phyloP scores from a whole-genome alignment of 2,329 filamentous ascomycete species.

The Talaromyces sp. region DNA sequence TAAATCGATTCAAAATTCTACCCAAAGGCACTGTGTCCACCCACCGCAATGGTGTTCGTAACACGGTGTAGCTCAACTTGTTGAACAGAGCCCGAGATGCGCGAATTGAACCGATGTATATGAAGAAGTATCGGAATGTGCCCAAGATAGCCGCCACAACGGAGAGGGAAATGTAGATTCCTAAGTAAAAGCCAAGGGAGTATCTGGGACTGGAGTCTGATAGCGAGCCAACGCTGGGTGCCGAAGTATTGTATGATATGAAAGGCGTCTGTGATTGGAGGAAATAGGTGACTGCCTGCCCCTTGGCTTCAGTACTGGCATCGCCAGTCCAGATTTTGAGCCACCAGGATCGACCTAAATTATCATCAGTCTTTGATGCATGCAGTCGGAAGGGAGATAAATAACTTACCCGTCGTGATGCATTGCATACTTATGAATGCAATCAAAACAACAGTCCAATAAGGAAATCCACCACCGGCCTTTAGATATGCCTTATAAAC shows the following conservation, averaged over 20 bases:
- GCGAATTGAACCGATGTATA: slow-evolving; percentile 62
- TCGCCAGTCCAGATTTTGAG: slow-evolving; percentile 46
- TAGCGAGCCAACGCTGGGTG: not conserved
- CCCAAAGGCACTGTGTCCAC: slow-evolving; percentile 76
- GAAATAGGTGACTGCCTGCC: slow-evolving; percentile 15
- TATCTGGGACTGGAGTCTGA: slow-evolving; percentile 3
- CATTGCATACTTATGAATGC: slow-evolving; percentile 53
- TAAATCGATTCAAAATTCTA: slow-evolving; percentile 73
- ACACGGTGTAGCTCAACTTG: slow-evolving; percentile 62
- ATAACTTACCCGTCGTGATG: slow-evolving; percentile 21
- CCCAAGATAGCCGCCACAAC: slow-evolving; percentile 56
- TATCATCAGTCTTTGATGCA: slow-evolving; percentile 14
- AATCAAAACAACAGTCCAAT: slow-evolving; percentile 49
- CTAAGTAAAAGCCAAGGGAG: slow-evolving; percentile 65
- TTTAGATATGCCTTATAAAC: slow-evolving; percentile 68
- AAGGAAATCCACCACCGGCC: slow-evolving; percentile 60
- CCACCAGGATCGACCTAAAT: slow-evolving; percentile 42
- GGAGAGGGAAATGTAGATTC: slow-evolving; percentile 63
- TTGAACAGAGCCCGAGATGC: slow-evolving; percentile 68
- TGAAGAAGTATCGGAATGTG: slow-evolving; percentile 60
- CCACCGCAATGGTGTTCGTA: slow-evolving; percentile 73
- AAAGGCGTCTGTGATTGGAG: not conserved
- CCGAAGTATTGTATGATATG: not conserved
- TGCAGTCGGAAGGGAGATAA: slow-evolving; percentile 45
- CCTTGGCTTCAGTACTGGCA: slow-evolving; percentile 19